A percentile compares a stretch with the other conserved stretches of the same genome.
Evolutionary conservation across 2,329 filamentous ascomycete species (phyloP).

Genomic region (Trichoderma sp.): DNA sequence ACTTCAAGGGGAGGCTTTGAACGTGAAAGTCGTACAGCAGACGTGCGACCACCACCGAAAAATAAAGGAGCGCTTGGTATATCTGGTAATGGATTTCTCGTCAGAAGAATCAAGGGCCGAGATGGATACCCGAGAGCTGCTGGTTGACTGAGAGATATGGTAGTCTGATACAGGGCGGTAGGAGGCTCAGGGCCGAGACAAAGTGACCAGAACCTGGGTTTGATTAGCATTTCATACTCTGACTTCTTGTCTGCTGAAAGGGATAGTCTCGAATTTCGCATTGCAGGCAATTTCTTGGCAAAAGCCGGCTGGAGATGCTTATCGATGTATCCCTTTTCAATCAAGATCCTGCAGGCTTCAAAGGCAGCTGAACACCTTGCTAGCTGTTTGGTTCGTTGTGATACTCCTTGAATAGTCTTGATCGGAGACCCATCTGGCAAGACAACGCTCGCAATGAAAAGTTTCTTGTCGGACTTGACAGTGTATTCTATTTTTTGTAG

Average conservation of each 20-base stretch:
- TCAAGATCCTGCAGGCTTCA: slow-evolving; percentile 72
- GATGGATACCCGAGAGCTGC: slow-evolving; percentile 59
- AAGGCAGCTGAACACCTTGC: slow-evolving; percentile 92
- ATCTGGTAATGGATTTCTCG: slow-evolving; percentile 62
- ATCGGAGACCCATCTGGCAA: slow-evolving; percentile 76
- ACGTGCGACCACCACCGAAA: slow-evolving; percentile 64
- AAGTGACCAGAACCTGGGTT: slow-evolving; percentile 71
- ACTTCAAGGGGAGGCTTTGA: slow-evolving; percentile 49
- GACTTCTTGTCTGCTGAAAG: slow-evolving; percentile 75
- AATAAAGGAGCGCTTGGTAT: slow-evolving; percentile 72
- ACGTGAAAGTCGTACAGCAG: slow-evolving; percentile 55
- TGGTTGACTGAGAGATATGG: slow-evolving; percentile 61
- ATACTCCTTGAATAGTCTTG: slow-evolving; percentile 62
- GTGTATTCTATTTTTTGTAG: slow-evolving; percentile 58
- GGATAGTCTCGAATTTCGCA: slow-evolving; percentile 85
- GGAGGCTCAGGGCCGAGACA: slow-evolving; percentile 45
- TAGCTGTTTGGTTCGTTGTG: slow-evolving; percentile 68
- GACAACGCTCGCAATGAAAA: slow-evolving; percentile 75
- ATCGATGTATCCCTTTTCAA: slow-evolving; percentile 68
- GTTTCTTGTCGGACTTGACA: slow-evolving; percentile 55
- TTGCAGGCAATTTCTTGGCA: slow-evolving; percentile 69
- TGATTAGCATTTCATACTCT: slow-evolving; percentile 75
- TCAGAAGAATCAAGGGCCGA: slow-evolving; percentile 69
- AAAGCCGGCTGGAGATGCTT: slow-evolving; percentile 73
- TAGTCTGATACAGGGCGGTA: slow-evolving; percentile 58